phyloP scores from a whole-genome alignment of 352 stramenopile genomes.

The Achlya hypogyna region DNA sequence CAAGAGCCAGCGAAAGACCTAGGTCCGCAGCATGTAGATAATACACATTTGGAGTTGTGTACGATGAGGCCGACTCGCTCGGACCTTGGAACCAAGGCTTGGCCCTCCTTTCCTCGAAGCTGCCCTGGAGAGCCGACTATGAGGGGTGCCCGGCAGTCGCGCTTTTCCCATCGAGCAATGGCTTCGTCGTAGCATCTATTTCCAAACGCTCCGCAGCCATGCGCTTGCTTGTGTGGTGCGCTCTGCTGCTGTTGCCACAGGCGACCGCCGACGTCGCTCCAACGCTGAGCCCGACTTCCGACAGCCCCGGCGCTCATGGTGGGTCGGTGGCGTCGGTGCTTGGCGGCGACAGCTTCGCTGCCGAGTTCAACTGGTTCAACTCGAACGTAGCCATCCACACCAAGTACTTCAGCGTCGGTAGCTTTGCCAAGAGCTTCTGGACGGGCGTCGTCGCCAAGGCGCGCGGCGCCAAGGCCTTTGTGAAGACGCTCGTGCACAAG shows the following conservation, averaged over 20 bases:
- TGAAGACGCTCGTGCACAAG: neutral
- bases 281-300: neutral
- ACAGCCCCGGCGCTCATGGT: neutral
- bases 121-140: too few species aligned
- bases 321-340: neutral
- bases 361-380: neutral
- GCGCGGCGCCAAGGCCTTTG: neutral
- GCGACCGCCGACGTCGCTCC: too few species aligned
- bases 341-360: neutral
- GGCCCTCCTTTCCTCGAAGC: too few species aligned
- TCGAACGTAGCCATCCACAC: neutral
- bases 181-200: too few species aligned
- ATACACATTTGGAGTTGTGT: neutral
- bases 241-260: too few species aligned
- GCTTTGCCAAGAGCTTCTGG: neutral
- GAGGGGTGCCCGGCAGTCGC: too few species aligned
- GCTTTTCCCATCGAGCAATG: too few species aligned
- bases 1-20: slow-evolving; percentile 15
- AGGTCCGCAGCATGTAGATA: neutral
- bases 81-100: too few species aligned
- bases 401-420: neutral
- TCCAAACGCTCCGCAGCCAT: too few species aligned
- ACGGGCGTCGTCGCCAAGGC: neutral
- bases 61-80: too few species aligned
- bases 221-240: too few species aligned